These are phyloP conservation scores for Chrysanthemum makinoi DNA, from an alignment of 129 eudicot genomes.

Conservation along the genomic window DNA sequence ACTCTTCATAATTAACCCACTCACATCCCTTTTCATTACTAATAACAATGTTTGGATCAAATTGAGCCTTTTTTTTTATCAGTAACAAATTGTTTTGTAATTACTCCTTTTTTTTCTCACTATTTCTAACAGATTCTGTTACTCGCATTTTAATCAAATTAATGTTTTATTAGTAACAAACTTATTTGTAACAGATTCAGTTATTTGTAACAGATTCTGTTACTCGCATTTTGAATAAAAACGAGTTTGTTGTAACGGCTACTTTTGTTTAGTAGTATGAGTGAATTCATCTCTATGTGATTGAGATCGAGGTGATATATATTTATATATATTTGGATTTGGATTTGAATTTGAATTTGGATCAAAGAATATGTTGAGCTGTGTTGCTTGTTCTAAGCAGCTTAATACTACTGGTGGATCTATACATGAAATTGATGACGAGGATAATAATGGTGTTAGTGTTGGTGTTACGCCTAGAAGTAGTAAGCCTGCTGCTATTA, in stretches of 20 bases:
- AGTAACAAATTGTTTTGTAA: too few species aligned
- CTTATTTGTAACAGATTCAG: too few species aligned
- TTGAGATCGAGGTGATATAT: too few species aligned
- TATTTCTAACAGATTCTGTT: conserved; percentile 13
- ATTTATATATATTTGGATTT: not conserved
- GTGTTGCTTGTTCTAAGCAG: conserved; percentile 90
- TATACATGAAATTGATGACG: conserved; percentile 60
- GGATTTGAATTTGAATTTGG: conserved; percentile 9
- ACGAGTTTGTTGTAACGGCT: not conserved
- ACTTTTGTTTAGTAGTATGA: too few species aligned
- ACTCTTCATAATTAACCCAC: not conserved
- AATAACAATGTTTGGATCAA: too few species aligned
- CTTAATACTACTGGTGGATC: conserved; percentile 49
- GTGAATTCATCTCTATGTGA: too few species aligned
- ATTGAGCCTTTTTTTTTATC: too few species aligned
- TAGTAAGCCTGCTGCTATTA: conserved; percentile 65
- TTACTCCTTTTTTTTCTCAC: not conserved
- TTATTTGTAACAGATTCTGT: too few species aligned
- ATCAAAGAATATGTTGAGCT: conserved; percentile 56
- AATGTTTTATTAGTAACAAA: too few species aligned
- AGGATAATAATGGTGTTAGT: conserved; percentile 22
- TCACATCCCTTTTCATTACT: too few species aligned
- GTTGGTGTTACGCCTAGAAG: conserved; percentile 50
- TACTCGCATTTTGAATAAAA: too few species aligned
- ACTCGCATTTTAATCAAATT: not conserved